Base-by-base conservation (phyloP, 2,329 filamentous ascomycete genomes). In the Fusarium sp. region DNA sequence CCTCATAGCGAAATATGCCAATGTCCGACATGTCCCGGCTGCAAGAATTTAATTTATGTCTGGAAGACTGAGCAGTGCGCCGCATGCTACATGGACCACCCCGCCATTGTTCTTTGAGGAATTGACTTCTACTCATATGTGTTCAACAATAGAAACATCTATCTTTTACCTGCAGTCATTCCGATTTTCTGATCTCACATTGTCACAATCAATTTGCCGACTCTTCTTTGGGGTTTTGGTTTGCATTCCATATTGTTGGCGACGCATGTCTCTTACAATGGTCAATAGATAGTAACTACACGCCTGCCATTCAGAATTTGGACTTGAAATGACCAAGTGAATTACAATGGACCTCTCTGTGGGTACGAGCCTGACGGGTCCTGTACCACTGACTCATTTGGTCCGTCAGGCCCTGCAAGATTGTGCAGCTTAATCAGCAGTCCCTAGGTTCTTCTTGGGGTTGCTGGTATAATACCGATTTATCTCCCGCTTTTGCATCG, bases 401-500 rank as follows among this genome's bases (percentile, higher is more conserved):
- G 22, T 15, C 9, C 6, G 9, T 27, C 11, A 25, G 12, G 7
- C 18, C n/a, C 31, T 27, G 7, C 10, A 27, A 36, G 12, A 10
- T 5, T 33, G 29, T 22, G n/a, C 15, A 46, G 8, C 44, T 29
- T 14, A 4, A 18, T n/a, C 25, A 22, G 5, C 11, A 33, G 10
- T 5, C 20, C 9, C 11, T 17, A 2, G 44, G 3, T 20, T 10
- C 25, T 46, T 6, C 1, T 46, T 18, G 3, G 10, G 44, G 7
- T 29, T 29, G 13, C 18, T 7, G 13, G 25, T 29, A 17, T 15
- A 29, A 20, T 3, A 25, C 12, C 12, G 27, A 20, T 4, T 20
- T 14, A 1, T 8, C 0, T 12, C 17, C 13, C 4, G 3, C 7
- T 29, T 46, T 3, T 15, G 6, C 20, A 46, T 20, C 0, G 2